Base-by-base conservation (phyloP, 2,329 filamentous ascomycete genomes). In the Sporothrix sp. region DNA sequence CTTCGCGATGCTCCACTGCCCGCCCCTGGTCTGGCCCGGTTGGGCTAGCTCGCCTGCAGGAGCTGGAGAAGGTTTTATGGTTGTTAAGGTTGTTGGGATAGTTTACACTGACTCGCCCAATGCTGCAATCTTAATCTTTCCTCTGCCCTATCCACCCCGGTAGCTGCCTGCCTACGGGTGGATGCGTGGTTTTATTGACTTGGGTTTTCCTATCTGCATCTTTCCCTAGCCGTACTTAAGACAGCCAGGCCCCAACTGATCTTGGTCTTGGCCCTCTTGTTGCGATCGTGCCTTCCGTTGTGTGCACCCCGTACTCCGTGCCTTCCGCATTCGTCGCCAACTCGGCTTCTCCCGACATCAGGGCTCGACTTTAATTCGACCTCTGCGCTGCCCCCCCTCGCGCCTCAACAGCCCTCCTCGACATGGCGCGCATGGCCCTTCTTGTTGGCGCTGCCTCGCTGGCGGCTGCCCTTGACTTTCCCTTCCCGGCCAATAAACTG, bases 371-470 rank as follows among this genome's bases (percentile, higher is more conserved):
- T n/a, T n/a, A n/a, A n/a, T n/a, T n/a, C n/a, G n/a, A n/a, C n/a
- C n/a, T n/a, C n/a, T n/a, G n/a, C n/a, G n/a, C n/a, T n/a, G n/a
- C n/a, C n/a, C n/a, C n/a, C n/a, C n/a, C n/a, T 20, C 8, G 16
- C 18, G 16, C 33, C 13, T 23, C 38, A 18, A 33, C 37, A 23
- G 27, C 23, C 35, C n/a, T 25, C 9, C 7, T 42, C 13, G n/a
- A 7, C 46, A 50, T 50, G 48, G 18, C 39, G 25, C 33, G 40
- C 25, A 21, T 51, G 16, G 38, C 45, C 13, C 25, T 53, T 10
- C 48, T 52, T n/a, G 21, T 37, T 6, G 25, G 40, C 38, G 39
- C 33, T 13, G 39, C 32, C 13, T 23, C 42, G 18, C 28, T 45
- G 32, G 42, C 40, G 14, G 40, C 49, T 13, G 49, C 49, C 27